Percentiles rank a stretch among this genome's conserved stretches.
phyloP scores from a whole-genome alignment of 1,284 basidiomycete species.

The Xerocomus cyaneibrunnescens region DNA sequence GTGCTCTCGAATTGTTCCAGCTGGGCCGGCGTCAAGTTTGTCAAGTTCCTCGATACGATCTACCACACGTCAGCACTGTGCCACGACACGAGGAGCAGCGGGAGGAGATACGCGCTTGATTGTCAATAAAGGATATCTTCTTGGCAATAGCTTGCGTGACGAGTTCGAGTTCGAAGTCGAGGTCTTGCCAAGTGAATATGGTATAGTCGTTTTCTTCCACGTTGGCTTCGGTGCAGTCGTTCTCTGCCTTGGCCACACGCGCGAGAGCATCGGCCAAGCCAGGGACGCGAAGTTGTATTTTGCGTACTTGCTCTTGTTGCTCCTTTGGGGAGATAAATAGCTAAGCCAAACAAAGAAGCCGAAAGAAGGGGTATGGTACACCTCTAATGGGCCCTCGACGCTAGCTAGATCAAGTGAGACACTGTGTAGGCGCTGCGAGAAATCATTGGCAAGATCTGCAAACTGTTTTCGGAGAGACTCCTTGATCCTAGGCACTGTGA shows the following conservation, averaged over 20 bases:
- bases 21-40: constrained; percentile 92
- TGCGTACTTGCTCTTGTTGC: constrained; percentile 52
- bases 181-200: constrained; percentile 86
- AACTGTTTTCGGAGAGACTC: constrained; percentile 83
- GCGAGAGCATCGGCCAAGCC: constrained; percentile 56
- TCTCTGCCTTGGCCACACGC: constrained; percentile 62
- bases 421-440: constrained; percentile 69
- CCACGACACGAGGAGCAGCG: background rate
- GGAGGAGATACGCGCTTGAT: constrained; percentile 62
- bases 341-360: constrained; percentile 22
- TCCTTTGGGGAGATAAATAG: constrained; percentile 35
- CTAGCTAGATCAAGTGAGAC: constrained; percentile 77
- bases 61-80: constrained; percentile 33
- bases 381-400: constrained; percentile 80
- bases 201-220: constrained; percentile 98
- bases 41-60: constrained; percentile 91
- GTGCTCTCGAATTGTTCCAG: constrained; percentile 97
- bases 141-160: constrained; percentile 80
- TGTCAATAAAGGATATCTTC: constrained; percentile 94
- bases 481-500: constrained; percentile 67
- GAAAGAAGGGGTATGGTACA: constrained; percentile 29
- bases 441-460: constrained; percentile 82
- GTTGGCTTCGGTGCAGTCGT: constrained; percentile 84
- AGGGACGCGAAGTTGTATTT: constrained; percentile 66
- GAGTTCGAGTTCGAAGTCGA: constrained; percentile 87